Base-by-base conservation (phyloP, 78 protist genomes). In the Bodo saltans region DNA sequence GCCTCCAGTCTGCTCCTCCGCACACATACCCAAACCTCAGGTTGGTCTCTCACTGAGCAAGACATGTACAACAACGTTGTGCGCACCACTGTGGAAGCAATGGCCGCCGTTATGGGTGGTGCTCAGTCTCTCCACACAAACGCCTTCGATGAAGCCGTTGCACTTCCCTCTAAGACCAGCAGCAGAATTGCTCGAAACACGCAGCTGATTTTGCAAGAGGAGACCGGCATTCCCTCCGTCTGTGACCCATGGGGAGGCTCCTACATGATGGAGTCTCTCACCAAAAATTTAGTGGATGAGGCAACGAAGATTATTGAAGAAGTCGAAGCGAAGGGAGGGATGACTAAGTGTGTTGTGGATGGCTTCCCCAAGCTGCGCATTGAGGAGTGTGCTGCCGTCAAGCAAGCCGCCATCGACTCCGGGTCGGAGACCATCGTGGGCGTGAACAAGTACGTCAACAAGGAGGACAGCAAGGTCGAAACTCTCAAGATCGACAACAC, bases 51-150 rank as follows among this genome's bases (percentile, higher is more conserved):
- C 32, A 95, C 97, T 11, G 98, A 92, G 73, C 99, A 97, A 76
- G 96, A 95, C 34, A 95, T 96, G 72, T 91, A 87, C 86, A 94
- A 95, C 90, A 95, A 95, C 88, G 84, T 97, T 42, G 80, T 97
- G 74, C 93, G 99, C 72, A 97, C 99, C 26, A 97, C 99, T 1
- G 86, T 97, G 32, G 99, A 97, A 81, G 99, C 98, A 1, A 94
- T 97, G 97, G 97, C 98, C 2, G 98, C 99, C 3, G 91, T 89
- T 33, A 84, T 96, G 33, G 99, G 97, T n/a, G 98, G 98, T 39
- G 94, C 98, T 28, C 99, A 97, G 89, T 79, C 90, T 29, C 89
- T 97, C 37, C 98, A 97, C 90, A 95, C 96, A 4, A 94, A 94
- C 84, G 76, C 95, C 42, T 73, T 94, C 1, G 95, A 93, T 74